Percentiles rank a stretch among this genome's conserved stretches.
phyloP scores from a whole-genome alignment of 2,329 filamentous ascomycete species.

The Aspergillus sp. region DNA sequence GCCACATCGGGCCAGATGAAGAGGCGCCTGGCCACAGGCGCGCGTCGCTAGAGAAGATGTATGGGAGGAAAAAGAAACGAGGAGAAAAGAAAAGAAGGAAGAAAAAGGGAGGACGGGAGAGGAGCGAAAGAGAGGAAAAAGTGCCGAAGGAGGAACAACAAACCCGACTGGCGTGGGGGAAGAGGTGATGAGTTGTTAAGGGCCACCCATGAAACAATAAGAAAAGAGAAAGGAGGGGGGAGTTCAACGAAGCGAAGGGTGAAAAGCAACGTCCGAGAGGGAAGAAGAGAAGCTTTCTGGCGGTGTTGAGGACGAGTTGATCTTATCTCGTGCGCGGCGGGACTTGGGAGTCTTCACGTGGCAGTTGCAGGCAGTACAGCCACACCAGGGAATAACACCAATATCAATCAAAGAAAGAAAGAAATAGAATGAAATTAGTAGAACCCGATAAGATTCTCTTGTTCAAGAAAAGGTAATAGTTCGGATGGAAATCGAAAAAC shows the following conservation, averaged over 20 bases:
- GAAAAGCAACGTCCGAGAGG: too few species aligned
- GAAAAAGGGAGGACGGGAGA: neutral
- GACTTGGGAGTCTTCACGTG: conserved; percentile 7
- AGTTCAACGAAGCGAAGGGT: too few species aligned
- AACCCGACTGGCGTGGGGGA: neutral
- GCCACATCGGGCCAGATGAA: conserved; percentile 63
- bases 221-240: neutral
- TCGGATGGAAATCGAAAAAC: too few species aligned
- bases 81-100: conserved; percentile 2
- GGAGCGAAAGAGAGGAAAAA: conserved; percentile 2
- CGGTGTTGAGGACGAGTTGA: conserved; percentile 8
- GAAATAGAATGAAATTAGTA: too few species aligned
- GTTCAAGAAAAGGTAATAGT: too few species aligned
- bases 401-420: too few species aligned
- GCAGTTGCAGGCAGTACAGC: neutral
- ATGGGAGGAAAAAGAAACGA: neutral
- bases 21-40: conserved; percentile 1
- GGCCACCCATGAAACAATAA: neutral
- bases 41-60: neutral
- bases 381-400: too few species aligned
- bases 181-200: neutral
- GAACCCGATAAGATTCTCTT: too few species aligned
- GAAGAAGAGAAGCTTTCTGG: too few species aligned
- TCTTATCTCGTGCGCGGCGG: conserved; percentile 19
- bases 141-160: neutral